phyloP scores from a whole-genome alignment of 176 grass and related monocot genomes.

The Phyllostachys edulis region DNA sequence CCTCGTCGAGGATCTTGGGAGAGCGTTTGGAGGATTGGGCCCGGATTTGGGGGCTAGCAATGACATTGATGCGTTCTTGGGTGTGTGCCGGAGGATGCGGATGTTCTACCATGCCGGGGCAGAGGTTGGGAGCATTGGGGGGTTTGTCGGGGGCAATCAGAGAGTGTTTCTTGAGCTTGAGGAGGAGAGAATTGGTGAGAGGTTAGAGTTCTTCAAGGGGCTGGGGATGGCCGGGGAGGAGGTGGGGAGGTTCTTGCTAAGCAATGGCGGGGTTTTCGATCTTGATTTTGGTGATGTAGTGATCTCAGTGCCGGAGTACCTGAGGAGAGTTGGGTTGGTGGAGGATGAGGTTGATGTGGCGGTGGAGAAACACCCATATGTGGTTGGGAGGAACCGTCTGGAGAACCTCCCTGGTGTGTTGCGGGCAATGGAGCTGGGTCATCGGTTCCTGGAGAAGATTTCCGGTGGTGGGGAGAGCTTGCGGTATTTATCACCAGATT shows the following conservation, averaged over 20 bases:
- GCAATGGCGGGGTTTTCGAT: slow-evolving; percentile 52
- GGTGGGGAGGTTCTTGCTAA: slow-evolving; percentile 57
- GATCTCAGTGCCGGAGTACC: slow-evolving; percentile 68
- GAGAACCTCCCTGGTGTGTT: slow-evolving; percentile 61
- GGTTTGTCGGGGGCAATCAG: slow-evolving; percentile 44
- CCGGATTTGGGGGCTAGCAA: slow-evolving; percentile 44
- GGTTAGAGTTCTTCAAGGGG: slow-evolving; percentile 56
- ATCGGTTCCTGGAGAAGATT: slow-evolving; percentile 56
- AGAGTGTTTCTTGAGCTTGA: slow-evolving; percentile 64
- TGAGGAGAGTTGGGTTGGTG: slow-evolving; percentile 47
- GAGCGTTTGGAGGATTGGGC: slow-evolving; percentile 36
- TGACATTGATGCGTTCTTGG: slow-evolving; percentile 63
- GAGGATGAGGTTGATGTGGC: slow-evolving; percentile 36
- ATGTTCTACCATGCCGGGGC: slow-evolving; percentile 69
- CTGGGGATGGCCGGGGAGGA: slow-evolving; percentile 61
- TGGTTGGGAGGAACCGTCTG: slow-evolving; percentile 73
- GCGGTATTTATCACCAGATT: slow-evolving; percentile 50
- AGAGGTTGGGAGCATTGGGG: slow-evolving; percentile 51
- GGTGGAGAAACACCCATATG: slow-evolving; percentile 43
- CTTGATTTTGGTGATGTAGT: slow-evolving; percentile 51
- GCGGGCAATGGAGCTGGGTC: slow-evolving; percentile 51
- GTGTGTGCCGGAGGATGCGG: slow-evolving; percentile 57
- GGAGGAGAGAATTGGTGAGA: slow-evolving; percentile 51
- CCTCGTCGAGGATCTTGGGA: slow-evolving; percentile 52
- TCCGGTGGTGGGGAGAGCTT: slow-evolving; percentile 30